Percentiles rank a stretch among this genome's conserved stretches.
Conservation (phyloP, 495 filamentous ascomycete genomes). For the Xylaria intraflava region DNA sequence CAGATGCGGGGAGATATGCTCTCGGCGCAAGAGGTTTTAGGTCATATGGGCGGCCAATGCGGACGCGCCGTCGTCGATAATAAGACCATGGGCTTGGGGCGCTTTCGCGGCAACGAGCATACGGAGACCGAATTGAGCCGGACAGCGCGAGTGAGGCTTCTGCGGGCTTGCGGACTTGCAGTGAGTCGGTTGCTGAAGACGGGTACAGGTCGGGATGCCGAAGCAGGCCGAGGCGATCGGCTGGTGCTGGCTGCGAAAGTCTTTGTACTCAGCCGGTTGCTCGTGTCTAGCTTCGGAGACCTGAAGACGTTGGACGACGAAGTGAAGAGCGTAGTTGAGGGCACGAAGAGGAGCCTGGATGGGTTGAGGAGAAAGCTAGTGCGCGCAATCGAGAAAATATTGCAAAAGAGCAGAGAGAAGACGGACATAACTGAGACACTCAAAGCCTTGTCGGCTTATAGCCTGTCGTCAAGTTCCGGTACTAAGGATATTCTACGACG, state of each 20-base stretch:
- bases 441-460: constrained; percentile 72
- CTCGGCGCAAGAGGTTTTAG: constrained; percentile 61
- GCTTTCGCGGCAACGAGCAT: constrained; percentile 35
- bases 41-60: constrained; percentile 68
- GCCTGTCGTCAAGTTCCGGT: constrained; percentile 73
- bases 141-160: constrained; percentile 34
- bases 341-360: constrained; percentile 54
- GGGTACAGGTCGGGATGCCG: constrained; percentile 7
- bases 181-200: constrained; percentile 45
- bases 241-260: constrained; percentile 71
- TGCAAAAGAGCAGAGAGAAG: constrained; percentile 45
- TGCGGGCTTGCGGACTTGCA: constrained; percentile 35
- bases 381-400: constrained; percentile 57
- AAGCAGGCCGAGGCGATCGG: constrained; percentile 39
- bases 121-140: constrained; percentile 14
- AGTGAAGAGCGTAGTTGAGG: constrained; percentile 49
- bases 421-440: constrained; percentile 51
- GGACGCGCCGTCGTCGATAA: constrained; percentile 64
- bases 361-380: constrained; percentile 55
- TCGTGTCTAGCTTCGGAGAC: constrained; percentile 55
- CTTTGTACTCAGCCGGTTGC: constrained; percentile 64
- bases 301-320: constrained; percentile 25
- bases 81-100: constrained; percentile 56
- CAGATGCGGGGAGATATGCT: constrained; percentile 77
- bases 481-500: constrained; percentile 73